phyloP scores from a whole-genome alignment of 202 grass and related monocot species.

The Tripidium arundinaceum region DNA sequence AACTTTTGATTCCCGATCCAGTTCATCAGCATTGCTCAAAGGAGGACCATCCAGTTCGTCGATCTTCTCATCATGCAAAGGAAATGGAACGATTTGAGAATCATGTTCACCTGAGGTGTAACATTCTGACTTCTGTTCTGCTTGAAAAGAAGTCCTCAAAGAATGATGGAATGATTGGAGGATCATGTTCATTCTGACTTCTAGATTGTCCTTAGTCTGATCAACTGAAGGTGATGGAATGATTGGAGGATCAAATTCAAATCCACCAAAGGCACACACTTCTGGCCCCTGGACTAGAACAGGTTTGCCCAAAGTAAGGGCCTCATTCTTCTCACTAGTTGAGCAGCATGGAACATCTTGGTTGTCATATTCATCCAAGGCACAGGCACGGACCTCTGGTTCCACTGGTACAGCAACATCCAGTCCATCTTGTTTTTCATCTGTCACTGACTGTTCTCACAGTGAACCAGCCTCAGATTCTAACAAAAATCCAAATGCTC shows the following conservation, averaged over 20 bases:
- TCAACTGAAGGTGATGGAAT: conserved; percentile 3
- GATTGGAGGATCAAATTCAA: conserved; percentile 14
- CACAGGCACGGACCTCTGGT: not conserved
- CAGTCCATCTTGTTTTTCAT: conserved; percentile 18
- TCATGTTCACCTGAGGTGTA: conserved; percentile 6
- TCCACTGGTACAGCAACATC: conserved; percentile 32
- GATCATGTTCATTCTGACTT: conserved; percentile 8
- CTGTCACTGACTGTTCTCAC: conserved; percentile 18
- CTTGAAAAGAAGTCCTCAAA: conserved; percentile 25
- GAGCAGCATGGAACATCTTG: conserved; percentile 1
- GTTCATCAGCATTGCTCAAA: conserved; percentile 2
- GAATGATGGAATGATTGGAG: not conserved
- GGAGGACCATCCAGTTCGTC: conserved; percentile 19
- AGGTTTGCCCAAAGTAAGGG: conserved; percentile 13
- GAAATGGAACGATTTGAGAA: conserved; percentile 20
- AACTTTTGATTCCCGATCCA: conserved; percentile 21
- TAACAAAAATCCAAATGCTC: conserved; percentile 9
- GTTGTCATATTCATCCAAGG: not conserved
- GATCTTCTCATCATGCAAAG: conserved; percentile 29
- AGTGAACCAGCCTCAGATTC: conserved; percentile 37
- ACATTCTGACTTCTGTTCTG: conserved; percentile 21
- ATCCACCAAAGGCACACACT: not conserved
- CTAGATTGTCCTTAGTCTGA: conserved; percentile 1
- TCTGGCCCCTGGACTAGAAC: conserved; percentile 27
- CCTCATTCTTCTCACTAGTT: not conserved